Evolutionary conservation across 768 basidiomycete species (phyloP), one percentile per base, ranked within the genome.

Genomic region (Asterophora parasitica): DNA sequence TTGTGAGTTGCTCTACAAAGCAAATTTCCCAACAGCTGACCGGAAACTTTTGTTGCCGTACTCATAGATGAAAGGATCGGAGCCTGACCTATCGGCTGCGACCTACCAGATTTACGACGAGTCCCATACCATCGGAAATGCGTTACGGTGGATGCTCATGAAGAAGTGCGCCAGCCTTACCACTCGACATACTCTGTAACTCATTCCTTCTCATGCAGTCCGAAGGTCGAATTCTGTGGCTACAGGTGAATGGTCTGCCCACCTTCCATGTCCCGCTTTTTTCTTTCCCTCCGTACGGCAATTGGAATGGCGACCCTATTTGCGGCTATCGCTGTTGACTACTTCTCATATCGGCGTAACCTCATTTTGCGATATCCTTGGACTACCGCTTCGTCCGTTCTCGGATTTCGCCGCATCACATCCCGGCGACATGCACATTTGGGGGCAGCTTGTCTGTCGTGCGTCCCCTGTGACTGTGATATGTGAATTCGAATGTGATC

Each of bases 61-160:
- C 23, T 16, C 19, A 17, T n/a, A 97, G 94, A 78, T 98, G 67
- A 84, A 84, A 56, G 90, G 91, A 46, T 86, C 90, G 15, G 71
- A 83, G 33, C 71, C 83, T 0, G 89, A 94, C 61, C 73, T 93
- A 55, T 88, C 90, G 13, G 82, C 88, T 5, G 93, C 88, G 5
- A 97, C 95, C 1, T 99, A 84, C 69, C 89, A 88, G 62, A 85
- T 98, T 38, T 75, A 84, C 61, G 85, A 97, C 60, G 96, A 99
- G 70, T 85, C 91, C 1, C 95, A 99, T 66, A 98, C 95, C 1
- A 81, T 98, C 20, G 96, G 96, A 4, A 99, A 99, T 58, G 79
- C 92, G 0, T 74, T 98, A 32, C 71, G 95, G 30, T 99, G 93
- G 93, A 98, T 98, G 86, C 64, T 98, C 49, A 98, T 98, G 95